phyloP scores from a whole-genome alignment of 2,329 filamentous ascomycete genomes.

The Parasarocladium wereldwijsianum region DNA sequence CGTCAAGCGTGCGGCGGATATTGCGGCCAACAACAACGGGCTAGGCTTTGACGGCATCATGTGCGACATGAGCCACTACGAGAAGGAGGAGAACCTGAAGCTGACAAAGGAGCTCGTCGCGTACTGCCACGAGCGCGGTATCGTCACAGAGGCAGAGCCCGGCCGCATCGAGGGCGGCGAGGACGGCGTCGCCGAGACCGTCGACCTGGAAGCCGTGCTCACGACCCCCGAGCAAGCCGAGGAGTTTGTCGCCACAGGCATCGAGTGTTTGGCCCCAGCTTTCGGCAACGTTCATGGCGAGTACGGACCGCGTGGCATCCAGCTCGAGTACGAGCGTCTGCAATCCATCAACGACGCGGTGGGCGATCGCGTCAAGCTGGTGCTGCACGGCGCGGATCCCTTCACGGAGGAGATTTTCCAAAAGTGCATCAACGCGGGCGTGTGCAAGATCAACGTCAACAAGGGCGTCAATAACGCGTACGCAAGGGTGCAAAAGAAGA shows the following conservation, averaged over 20 bases:
- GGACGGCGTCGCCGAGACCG: slow-evolving; percentile 52
- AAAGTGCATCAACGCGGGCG: slow-evolving; percentile 27
- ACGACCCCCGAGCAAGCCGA: slow-evolving; percentile 55
- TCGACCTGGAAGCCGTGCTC: slow-evolving; percentile 30
- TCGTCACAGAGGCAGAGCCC: slow-evolving; percentile 13
- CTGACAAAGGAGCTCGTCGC: slow-evolving; percentile 9
- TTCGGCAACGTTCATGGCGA: slow-evolving; percentile 61
- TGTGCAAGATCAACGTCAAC: slow-evolving; percentile 36
- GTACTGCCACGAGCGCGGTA: slow-evolving; percentile 6
- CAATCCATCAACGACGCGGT: slow-evolving; percentile 23
- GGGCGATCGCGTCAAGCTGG: slow-evolving; percentile 28
- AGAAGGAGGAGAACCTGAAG: slow-evolving; percentile 53
- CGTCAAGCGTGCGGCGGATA: slow-evolving; percentile 40
- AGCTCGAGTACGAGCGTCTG: slow-evolving; percentile 12
- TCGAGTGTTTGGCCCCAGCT: slow-evolving; percentile 59
- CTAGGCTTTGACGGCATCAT: slow-evolving; percentile 57
- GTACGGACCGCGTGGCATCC: slow-evolving; percentile 19
- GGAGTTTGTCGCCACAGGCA: slow-evolving; percentile 55
- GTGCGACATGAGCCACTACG: slow-evolving; percentile 64
- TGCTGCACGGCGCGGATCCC: slow-evolving; percentile 33
- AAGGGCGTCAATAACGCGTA: slow-evolving; percentile 22
- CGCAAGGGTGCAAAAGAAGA: slow-evolving; percentile 7
- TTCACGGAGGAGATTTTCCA: slow-evolving; percentile 29
- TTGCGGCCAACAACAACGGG: too few relatives aligned
- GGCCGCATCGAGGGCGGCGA: slow-evolving; percentile 50